Percentiles rank a stretch among this genome's conserved stretches.
These are phyloP conservation scores for Aspergillus novoparasiticus DNA, from an alignment of 2,329 filamentous ascomycete species.

Conservation along the genomic window DNA sequence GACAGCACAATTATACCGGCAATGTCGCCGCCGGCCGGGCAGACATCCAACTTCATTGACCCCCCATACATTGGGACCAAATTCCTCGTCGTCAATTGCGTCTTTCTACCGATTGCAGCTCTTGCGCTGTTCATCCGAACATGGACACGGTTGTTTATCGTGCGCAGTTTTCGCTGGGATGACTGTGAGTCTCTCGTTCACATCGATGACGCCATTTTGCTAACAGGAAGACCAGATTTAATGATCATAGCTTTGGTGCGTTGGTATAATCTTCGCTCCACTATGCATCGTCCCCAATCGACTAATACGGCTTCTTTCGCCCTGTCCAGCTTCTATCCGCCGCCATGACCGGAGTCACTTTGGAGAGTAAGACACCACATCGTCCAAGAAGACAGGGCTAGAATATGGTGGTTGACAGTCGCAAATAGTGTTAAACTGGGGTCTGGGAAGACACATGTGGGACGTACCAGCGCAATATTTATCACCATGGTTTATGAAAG, in stretches of 20 bases:
- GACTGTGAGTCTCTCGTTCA: slow-evolving; percentile 24
- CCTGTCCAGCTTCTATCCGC: slow-evolving; percentile 23
- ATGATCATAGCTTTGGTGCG: slow-evolving; percentile 28
- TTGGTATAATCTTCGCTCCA: not conserved
- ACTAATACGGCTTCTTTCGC: not conserved
- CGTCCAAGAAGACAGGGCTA: not conserved
- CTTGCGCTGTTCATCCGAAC: slow-evolving; percentile 23
- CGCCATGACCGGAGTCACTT: slow-evolving; percentile 24
- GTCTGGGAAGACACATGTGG: slow-evolving; percentile 33
- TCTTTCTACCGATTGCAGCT: slow-evolving; percentile 30
- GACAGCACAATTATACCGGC: slow-evolving; percentile 23
- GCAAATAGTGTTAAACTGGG: slow-evolving; percentile 29
- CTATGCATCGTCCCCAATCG: not conserved
- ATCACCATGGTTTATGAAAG: slow-evolving; percentile 28
- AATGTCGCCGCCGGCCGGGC: slow-evolving; percentile 27
- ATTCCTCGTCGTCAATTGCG: slow-evolving; percentile 30
- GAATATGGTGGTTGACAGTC: not conserved
- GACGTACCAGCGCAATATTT: slow-evolving; percentile 24
- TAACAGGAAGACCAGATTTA: slow-evolving; percentile 19
- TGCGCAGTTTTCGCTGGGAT: slow-evolving; percentile 28
- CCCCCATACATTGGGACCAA: slow-evolving; percentile 25
- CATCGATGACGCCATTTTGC: not conserved
- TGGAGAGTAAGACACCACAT: slow-evolving; percentile 22
- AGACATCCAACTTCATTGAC: slow-evolving; percentile 31
- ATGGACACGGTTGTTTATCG: slow-evolving; percentile 31